Base-by-base conservation (phyloP, 2,329 filamentous ascomycete species). In the Plectosphaerella plurivora region DNA sequence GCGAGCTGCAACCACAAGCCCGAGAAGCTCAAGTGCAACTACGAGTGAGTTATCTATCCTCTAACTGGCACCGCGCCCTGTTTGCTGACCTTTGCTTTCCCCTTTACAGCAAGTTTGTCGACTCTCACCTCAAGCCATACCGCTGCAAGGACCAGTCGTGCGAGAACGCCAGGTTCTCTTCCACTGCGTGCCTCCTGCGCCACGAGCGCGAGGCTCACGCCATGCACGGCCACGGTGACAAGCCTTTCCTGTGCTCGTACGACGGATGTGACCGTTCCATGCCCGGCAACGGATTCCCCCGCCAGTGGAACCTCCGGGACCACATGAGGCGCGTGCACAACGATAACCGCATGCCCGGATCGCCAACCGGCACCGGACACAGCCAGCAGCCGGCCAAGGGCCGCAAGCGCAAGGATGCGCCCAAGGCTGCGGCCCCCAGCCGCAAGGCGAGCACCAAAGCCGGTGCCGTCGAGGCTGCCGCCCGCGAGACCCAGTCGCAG, bases 11-110 rank as follows among this genome's bases (percentile, higher is more conserved):
- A 83, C 70, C 93, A 97, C 83, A 89, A 89, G 74, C 84, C 92
- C 41, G 94, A 95, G 66, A 94, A 95, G 76, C 88, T 97, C 62
- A 97, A 97, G 83, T 97, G 93, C 85, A 96, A 96, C 74, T 97
- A 97, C 68, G 92, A 97, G 92, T 96, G 87, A 82, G 90, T 74
- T 22, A 20, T 16, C 20, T 44, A 16, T 35, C 39, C 18, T 37
- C 18, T 48, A 52, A 4, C 12, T 15, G 36, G 15, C 48, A 15
- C 18, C 45, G 16, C 39, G 36, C 16, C 42, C 12, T 15, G 15
- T 33, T 12, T 51, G 60, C 66, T 69, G 56, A 65, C 59, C 42
- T 24, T 52, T 58, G 63, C 54, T 62, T 56, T 36, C 49, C 28
- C 33, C 28, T 42, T 41, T 49, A 47, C 67, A 96, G 92, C 81